A percentile compares a stretch with the other conserved stretches of the same genome.
phyloP scores from a whole-genome alignment of 345 rosid genomes.

The Conringia planisiliqua region DNA sequence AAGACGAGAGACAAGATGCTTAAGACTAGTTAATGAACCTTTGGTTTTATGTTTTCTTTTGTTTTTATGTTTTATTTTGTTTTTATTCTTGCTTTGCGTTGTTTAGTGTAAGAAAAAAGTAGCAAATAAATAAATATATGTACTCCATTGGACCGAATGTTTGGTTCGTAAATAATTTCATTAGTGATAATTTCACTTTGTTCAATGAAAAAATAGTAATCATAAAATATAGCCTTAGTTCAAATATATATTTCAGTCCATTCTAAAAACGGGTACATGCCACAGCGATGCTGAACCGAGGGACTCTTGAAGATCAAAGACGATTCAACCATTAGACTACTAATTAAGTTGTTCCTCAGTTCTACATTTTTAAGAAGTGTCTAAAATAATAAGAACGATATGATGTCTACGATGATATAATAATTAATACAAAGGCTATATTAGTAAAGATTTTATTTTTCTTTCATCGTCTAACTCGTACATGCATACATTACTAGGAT shows the following conservation, averaged over 20 bases:
- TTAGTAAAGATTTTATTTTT: neutral
- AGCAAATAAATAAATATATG: constrained; percentile 1
- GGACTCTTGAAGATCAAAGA: neutral
- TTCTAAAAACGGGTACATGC: neutral
- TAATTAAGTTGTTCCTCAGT: neutral
- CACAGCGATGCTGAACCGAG: neutral
- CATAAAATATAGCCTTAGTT: neutral
- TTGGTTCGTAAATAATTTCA: neutral
- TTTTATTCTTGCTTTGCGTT: neutral
- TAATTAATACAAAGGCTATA: neutral
- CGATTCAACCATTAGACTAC: neutral
- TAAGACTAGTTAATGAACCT: constrained; percentile 1
- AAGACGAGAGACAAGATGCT: neutral
- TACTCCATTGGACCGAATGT: neutral
- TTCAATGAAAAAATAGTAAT: neutral
- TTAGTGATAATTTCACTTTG: neutral
- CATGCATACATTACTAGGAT: neutral
- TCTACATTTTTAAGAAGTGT: neutral
- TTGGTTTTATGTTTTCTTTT: neutral
- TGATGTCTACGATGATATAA: neutral
- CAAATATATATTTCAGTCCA: neutral
- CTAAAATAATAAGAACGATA: neutral
- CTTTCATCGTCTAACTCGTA: neutral
- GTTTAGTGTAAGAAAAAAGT: neutral
- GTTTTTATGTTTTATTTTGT: neutral